Evolutionary conservation across 805 yeast species (phyloP).

Genomic region (Candida saitoana): DNA sequence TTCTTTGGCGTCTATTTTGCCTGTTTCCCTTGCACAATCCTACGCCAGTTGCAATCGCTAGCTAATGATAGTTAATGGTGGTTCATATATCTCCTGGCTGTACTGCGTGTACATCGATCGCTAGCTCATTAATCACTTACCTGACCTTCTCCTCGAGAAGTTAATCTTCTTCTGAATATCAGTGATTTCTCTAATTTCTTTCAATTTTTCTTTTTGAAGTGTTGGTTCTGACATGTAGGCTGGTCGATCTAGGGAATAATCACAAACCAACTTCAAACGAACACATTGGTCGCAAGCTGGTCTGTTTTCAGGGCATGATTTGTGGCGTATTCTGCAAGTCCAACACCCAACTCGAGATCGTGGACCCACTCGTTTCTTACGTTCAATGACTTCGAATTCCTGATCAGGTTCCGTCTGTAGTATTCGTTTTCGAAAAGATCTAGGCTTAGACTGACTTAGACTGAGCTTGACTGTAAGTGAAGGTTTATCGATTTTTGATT

Average conservation of each 20-base stretch:
- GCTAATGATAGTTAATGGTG: too few species aligned
- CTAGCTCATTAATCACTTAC: too few species aligned
- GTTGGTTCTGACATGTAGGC: constrained; percentile 45
- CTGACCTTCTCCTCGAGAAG: constrained; percentile 11
- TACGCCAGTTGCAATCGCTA: too few species aligned
- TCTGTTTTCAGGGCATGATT: constrained; percentile 64
- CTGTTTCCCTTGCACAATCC: too few species aligned
- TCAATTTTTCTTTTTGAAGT: constrained; percentile 43
- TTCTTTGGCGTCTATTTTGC: too few species aligned
- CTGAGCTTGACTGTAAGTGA: neutral
- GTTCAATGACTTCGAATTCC: constrained; percentile 7
- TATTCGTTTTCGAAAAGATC: neutral
- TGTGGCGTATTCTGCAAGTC: constrained; percentile 73
- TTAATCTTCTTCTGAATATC: constrained; percentile 21
- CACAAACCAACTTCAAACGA: constrained; percentile 55
- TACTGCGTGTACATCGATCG: too few species aligned
- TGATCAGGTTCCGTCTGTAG: neutral
- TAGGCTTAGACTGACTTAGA: neutral
- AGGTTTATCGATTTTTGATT: neutral
- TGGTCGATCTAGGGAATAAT: constrained; percentile 50
- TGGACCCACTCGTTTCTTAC: constrained; percentile 16
- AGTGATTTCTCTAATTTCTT: constrained; percentile 46
- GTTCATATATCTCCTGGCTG: too few species aligned
- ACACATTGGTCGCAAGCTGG: constrained; percentile 60
- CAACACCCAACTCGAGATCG: constrained; percentile 66